phyloP scores from a whole-genome alignment of 2,329 filamentous ascomycete genomes.

The Cladophialophora exuberans region DNA sequence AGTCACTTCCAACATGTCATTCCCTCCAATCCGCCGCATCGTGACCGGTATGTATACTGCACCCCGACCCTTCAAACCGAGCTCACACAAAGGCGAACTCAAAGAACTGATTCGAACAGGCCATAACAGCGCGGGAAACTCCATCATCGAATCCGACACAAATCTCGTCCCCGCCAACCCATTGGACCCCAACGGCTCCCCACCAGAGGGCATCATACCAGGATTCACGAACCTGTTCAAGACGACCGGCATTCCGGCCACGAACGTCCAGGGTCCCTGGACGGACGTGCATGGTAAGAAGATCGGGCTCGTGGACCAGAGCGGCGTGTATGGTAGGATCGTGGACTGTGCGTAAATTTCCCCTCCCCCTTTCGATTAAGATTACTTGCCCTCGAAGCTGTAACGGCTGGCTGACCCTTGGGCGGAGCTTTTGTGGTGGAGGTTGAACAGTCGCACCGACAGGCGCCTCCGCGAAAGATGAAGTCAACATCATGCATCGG shows the following conservation, averaged over 20 bases:
- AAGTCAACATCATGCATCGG: constrained; percentile 31
- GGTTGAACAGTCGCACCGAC: constrained; percentile 26
- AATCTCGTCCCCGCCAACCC: constrained; percentile 35
- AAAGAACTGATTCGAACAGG: constrained; percentile 18
- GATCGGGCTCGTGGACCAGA: constrained; percentile 30
- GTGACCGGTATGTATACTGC: constrained; percentile 20
- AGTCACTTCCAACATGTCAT: constrained; percentile 12
- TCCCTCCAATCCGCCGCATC: constrained; percentile 22
- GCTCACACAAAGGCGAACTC: neutral
- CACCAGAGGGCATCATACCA: constrained; percentile 30
- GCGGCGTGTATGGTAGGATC: constrained; percentile 32
- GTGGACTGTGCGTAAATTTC: constrained; percentile 30
- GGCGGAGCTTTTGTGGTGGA: neutral
- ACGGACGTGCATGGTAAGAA: constrained; percentile 35
- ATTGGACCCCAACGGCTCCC: constrained; percentile 30
- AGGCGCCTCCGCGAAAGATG: constrained; percentile 14
- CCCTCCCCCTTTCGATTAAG: neutral
- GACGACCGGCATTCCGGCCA: constrained; percentile 33
- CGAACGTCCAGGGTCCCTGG: constrained; percentile 30
- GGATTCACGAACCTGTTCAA: constrained; percentile 36
- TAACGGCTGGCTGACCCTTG: too few species aligned
- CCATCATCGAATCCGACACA: constrained; percentile 36
- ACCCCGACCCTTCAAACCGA: neutral
- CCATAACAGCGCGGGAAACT: constrained; percentile 35
- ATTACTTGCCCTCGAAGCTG: too few species aligned